Base-by-base conservation (phyloP, 2,329 filamentous ascomycete genomes). In the Penicillium sp. region DNA sequence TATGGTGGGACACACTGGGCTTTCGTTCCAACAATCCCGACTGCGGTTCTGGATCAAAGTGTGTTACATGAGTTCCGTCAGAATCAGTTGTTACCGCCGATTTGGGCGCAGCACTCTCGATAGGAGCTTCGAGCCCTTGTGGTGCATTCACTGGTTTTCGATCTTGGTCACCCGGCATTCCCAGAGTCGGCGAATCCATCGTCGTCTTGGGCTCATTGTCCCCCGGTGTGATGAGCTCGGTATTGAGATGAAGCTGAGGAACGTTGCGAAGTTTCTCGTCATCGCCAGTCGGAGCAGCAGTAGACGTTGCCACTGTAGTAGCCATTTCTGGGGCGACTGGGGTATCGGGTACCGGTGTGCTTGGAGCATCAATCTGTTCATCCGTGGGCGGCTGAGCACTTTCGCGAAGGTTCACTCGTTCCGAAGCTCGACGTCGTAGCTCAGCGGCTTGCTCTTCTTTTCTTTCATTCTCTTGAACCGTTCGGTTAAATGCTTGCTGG, bases 401-500 rank as follows among this genome's bases (percentile, higher is more conserved):
- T 32, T 3, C 35, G 5, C 30, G 35, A 2, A 69, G 55, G 72
- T 61, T 47, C 75, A 73, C 56, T 69, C 68, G 52, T 64, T 73
- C 54, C 50, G 53, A 49, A 45, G 56, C 51, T 45, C 54, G 45
- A 50, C 61, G 59, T 54, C 61, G 57, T 45, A 71, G 74, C 44
- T 78, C 74, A 14, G 72, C 73, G 22, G 74, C 74, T 35, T 57
- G 72, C 66, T 55, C 72, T 41, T 75, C 80, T 56, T 85, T 80
- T 47, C 62, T 54, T 38, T 65, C 57, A 52, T 70, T 83, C 56
- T 86, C 83, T 46, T 82, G 77, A 32, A 92, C 80, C n/a, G 84
- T 86, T 58, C 84, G 85, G 51, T 80, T 89, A 61, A 93, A 90
- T 10, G 86, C 87, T 39, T 87, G 78, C 51, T 89, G 83, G 53